phyloP scores from a whole-genome alignment of 129 eudicot species.

The Scalesia atractyloides region DNA sequence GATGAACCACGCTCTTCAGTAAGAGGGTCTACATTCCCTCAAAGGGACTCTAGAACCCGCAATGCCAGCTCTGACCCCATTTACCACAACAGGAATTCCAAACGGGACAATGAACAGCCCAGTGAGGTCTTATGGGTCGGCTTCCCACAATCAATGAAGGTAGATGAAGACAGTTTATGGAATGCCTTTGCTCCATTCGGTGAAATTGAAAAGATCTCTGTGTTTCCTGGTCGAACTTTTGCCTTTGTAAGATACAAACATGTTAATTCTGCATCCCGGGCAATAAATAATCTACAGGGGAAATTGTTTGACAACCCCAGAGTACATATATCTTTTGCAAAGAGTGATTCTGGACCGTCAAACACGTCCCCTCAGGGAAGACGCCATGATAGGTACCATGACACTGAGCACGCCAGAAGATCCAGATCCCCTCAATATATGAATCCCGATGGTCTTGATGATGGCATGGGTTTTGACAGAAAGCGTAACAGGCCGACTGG shows the following conservation, averaged over 20 bases:
- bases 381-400: constrained; percentile 53
- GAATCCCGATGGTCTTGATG: constrained; percentile 47
- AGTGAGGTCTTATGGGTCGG: constrained; percentile 94
- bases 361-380: constrained; percentile 51
- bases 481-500: constrained; percentile 38
- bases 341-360: constrained; percentile 54
- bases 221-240: constrained; percentile 80
- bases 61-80: constrained; percentile 50
- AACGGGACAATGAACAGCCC: constrained; percentile 58
- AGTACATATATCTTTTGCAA: constrained; percentile 79
- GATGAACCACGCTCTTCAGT: constrained; percentile 51
- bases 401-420: constrained; percentile 44
- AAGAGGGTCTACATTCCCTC: constrained; percentile 54
- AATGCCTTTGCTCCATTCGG: constrained; percentile 83
- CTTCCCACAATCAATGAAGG: constrained; percentile 73
- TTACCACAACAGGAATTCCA: constrained; percentile 45
- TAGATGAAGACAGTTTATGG: constrained; percentile 68
- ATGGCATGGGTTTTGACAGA: constrained; percentile 38
- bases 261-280: constrained; percentile 63
- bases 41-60: constrained; percentile 58
- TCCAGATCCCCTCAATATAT: constrained; percentile 55
- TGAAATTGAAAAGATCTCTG: constrained; percentile 79
- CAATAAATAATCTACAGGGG: constrained; percentile 77
- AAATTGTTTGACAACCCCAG: constrained; percentile 87
- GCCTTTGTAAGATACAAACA: constrained; percentile 74